Percentiles rank a stretch among this genome's conserved stretches.
Evolutionary conservation across 192 early-diverging fungal species (phyloP).

Genomic region (Coemansia sp.): DNA sequence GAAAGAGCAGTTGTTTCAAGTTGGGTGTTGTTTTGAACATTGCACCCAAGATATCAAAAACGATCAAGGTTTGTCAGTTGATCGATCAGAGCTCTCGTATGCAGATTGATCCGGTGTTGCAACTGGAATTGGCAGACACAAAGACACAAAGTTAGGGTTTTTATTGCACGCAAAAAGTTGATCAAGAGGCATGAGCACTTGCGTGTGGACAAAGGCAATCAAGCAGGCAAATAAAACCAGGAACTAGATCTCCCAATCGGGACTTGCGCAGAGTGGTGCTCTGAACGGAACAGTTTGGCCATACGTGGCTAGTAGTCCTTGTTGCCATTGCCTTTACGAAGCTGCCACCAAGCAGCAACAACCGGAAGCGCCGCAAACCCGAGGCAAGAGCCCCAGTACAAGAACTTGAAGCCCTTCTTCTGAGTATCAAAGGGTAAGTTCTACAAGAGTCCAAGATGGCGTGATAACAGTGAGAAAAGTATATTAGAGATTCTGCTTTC

Average conservation of each 20-base stretch:
- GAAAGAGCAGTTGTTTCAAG: neutral
- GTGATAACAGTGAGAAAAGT: neutral
- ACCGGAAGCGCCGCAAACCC: conserved; percentile 39
- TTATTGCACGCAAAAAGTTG: neutral
- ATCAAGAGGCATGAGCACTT: neutral
- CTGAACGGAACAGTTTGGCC: neutral
- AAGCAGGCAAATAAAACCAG: conserved; percentile 5
- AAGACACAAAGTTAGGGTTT: neutral
- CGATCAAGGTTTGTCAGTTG: neutral
- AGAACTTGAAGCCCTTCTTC: conserved; percentile 50
- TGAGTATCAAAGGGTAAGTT: conserved; percentile 50
- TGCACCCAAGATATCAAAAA: neutral
- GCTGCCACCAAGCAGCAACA: conserved; percentile 53
- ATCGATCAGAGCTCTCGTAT: neutral
- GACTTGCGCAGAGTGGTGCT: neutral
- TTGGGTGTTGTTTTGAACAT: neutral
- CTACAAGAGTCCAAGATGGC: conserved; percentile 18
- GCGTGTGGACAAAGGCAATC: neutral
- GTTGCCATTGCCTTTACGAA: conserved; percentile 53
- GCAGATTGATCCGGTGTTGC: too few relatives aligned
- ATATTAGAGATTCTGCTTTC: neutral
- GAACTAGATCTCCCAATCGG: neutral
- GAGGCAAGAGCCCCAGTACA: conserved; percentile 49
- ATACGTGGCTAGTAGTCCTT: conserved; percentile 34
- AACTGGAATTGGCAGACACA: neutral